Percentiles rank a stretch among this genome's conserved stretches.
Conservation (phyloP, 2,329 filamentous ascomycete species). For the Fonsecaea multimorphosa region DNA sequence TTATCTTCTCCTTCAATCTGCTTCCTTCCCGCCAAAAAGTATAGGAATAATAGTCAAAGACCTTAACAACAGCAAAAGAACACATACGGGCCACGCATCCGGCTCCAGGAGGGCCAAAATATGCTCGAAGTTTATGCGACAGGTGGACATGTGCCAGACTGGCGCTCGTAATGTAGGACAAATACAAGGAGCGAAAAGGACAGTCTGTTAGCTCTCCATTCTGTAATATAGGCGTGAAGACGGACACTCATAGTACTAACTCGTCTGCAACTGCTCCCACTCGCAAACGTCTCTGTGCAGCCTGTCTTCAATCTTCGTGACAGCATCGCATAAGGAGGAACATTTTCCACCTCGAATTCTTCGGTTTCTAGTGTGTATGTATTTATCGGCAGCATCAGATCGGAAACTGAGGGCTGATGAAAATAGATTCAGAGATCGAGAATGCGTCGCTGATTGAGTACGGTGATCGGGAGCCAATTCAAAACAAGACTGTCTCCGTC, state of each 20-base stretch:
- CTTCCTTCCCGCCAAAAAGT: no score
- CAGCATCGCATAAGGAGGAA: no score
- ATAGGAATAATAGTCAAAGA: no score
- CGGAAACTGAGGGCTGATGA: not conserved
- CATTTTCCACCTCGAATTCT: not conserved
- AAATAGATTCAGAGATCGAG: not conserved
- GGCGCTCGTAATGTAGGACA: not conserved
- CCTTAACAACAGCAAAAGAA: no score
- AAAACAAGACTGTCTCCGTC: not conserved
- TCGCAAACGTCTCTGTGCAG: not conserved
- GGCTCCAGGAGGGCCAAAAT: not conserved
- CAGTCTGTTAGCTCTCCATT: not conserved
- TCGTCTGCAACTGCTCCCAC: not conserved
- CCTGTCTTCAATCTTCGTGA: not conserved
- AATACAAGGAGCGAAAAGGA: conserved; percentile 3
- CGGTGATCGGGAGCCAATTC: not conserved
- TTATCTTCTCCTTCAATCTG: no score
- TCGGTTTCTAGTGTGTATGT: not conserved
- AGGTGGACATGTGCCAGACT: not conserved
- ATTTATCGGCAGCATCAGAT: not conserved
- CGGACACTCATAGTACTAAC: not conserved
- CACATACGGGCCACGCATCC: not conserved
- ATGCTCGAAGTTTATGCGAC: not conserved
- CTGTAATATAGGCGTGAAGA: not conserved
- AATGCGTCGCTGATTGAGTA: not conserved